These are phyloP conservation scores for Anacardium occidentale DNA, from an alignment of 345 rosid species.

Conservation along the genomic window DNA sequence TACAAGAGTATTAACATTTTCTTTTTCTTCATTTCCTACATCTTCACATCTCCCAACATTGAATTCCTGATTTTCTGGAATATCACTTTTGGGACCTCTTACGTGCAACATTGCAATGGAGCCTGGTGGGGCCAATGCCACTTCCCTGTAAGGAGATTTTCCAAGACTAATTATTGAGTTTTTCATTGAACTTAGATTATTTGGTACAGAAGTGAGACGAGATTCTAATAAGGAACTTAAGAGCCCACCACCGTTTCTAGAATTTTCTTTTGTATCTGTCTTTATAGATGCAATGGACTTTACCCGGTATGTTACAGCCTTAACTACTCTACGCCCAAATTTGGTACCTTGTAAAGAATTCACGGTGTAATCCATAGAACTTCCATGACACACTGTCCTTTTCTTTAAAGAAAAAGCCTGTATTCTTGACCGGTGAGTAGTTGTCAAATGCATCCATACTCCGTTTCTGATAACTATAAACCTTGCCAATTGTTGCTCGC, in stretches of 20 bases:
- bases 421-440: constrained; percentile 47
- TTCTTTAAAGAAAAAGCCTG: constrained; percentile 67
- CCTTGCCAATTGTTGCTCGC: constrained; percentile 72
- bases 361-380: constrained; percentile 51
- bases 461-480: constrained; percentile 70
- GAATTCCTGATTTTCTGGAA: constrained; percentile 42
- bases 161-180: constrained; percentile 60
- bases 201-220: constrained; percentile 33
- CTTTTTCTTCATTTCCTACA: constrained; percentile 36
- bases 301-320: constrained; percentile 80
- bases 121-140: constrained; percentile 96
- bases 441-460: constrained; percentile 52
- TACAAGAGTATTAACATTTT: constrained; percentile 28
- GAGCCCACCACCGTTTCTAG: constrained; percentile 38
- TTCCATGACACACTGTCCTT: constrained; percentile 62
- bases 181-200: constrained; percentile 41
- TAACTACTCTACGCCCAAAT: constrained; percentile 73
- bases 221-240: constrained; percentile 44
- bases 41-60: constrained; percentile 32
- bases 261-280: constrained; percentile 34
- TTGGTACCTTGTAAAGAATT: constrained; percentile 62
- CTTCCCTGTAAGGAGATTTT: constrained; percentile 96
- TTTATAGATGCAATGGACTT: constrained; percentile 59
- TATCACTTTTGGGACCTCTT: constrained; percentile 48
- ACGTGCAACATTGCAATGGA: constrained; percentile 68